Base-by-base conservation (phyloP, 306 rosid genomes). In the Rubus idaeus region DNA sequence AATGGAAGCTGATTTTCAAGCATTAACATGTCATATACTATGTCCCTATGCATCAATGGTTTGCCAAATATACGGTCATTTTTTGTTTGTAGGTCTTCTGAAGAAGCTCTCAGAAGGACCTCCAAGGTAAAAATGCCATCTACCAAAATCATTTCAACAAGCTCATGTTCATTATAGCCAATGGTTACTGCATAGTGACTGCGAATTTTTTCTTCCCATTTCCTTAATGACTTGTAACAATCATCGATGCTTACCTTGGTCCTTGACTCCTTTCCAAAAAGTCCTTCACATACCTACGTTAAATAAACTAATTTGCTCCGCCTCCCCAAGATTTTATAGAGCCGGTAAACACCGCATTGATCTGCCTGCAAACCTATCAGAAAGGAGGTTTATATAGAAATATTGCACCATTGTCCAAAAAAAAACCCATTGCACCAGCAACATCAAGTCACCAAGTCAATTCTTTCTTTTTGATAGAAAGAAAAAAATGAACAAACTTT, bases 1-100 rank as follows among this genome's bases (percentile, higher is more conserved):
- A 81, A 75, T 44, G 88, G 88, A 52, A 84, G 56, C 35, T 84
- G 85, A 75, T 84, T 84, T 56, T 83, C 87, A 49, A 84, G 83
- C 49, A 77, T 37, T 20, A 74, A 30, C 49, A 74, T 53, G 61
- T 84, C 87, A 35, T 40, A 61, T 50, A 30, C 40, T 6, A 84
- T 64, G 37, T 81, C 78, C 47, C 69, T 52, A 6, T 65, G 47
- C 69, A 81, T 35, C 81, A 83, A 65, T 50, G 85, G 81, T 65
- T 74, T 84, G 23, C 52, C 39, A 20, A 78, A 75, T 0, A 81
- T 42, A 50, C 74, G 81, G 42, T 81, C 88, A 41, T 78, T 61
- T 70, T 68, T 42, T 4, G 30, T 10, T 73, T 77, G 61, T 26
- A 70, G 68, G 8, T 6, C 1, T 3, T 2, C 10, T 11, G 6